These are phyloP conservation scores for Xylariaceae sp. DNA, from an alignment of 2,329 filamentous ascomycete genomes.

Conservation along the genomic window DNA sequence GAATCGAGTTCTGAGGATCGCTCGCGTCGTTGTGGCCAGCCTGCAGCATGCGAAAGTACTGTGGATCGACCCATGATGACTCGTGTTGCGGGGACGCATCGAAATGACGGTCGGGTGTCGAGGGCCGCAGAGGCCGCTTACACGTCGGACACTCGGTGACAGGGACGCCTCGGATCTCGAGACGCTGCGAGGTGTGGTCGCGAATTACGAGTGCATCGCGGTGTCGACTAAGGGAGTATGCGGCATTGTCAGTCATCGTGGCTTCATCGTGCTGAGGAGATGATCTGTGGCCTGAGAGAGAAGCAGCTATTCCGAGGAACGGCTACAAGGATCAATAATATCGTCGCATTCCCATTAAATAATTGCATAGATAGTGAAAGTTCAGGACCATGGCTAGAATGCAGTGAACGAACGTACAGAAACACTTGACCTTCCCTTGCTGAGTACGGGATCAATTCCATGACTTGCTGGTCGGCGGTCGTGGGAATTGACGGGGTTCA, in stretches of 20 bases:
- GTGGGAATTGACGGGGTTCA: conserved; percentile 1
- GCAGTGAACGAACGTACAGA: conserved; percentile 52
- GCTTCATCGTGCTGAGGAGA: background rate
- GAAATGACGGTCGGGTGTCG: conserved; percentile 47
- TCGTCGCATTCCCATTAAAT: too few relatives aligned
- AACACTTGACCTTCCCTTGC: conserved; percentile 71
- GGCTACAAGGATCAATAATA: too few relatives aligned
- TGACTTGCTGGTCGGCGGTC: conserved; percentile 17
- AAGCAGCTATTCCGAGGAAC: too few relatives aligned
- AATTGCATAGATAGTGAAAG: background rate
- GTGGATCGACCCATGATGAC: conserved; percentile 76
- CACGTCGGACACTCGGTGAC: conserved; percentile 85
- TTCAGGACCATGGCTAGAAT: background rate
- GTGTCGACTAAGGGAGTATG: conserved; percentile 61
- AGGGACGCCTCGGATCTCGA: conserved; percentile 65
- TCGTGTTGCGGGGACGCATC: conserved; percentile 40
- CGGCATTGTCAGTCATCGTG: conserved; percentile 8
- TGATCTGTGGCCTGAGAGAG: too few relatives aligned
- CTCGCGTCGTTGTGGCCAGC: conserved; percentile 41
- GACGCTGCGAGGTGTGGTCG: conserved; percentile 75
- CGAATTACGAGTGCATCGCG: conserved; percentile 89
- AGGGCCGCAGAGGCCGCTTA: conserved; percentile 60
- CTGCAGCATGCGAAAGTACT: conserved; percentile 93
- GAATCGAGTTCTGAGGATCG: conserved; percentile 36
- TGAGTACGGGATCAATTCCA: conserved; percentile 73